phyloP scores from a whole-genome alignment of 306 rosid genomes.

The Hippophae gyantsensis region DNA sequence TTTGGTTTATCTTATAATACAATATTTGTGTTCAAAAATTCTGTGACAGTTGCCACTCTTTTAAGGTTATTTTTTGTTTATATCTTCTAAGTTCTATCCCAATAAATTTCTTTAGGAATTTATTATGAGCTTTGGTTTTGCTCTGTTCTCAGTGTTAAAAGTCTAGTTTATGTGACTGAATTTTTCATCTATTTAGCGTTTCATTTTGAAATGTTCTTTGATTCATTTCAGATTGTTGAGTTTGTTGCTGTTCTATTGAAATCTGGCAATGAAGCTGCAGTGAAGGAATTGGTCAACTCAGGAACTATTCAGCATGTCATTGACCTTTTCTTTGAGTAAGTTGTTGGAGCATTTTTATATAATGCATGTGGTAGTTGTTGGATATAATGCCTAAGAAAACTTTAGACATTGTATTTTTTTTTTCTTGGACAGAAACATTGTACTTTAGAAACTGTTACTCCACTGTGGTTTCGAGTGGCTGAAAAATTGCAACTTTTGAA shows the following conservation, averaged over 20 bases:
- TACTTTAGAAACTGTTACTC: neutral
- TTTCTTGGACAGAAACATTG: slow-evolving; percentile 3
- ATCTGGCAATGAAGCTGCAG: slow-evolving; percentile 71
- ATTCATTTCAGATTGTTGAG: slow-evolving; percentile 70
- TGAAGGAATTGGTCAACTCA: slow-evolving; percentile 58
- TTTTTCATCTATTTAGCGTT: slow-evolving; percentile 1
- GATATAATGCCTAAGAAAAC: slow-evolving; percentile 3
- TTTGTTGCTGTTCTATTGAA: slow-evolving; percentile 81
- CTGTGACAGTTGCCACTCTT: too few species aligned
- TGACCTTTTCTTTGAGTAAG: slow-evolving; percentile 98
- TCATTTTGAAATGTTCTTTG: slow-evolving; percentile 1
- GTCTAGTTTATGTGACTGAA: neutral
- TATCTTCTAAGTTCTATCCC: too few species aligned
- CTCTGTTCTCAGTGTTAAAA: neutral
- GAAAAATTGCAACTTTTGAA: slow-evolving; percentile 1
- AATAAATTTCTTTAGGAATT: too few species aligned
- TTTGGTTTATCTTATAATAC: neutral
- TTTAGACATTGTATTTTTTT: neutral
- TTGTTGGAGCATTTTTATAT: neutral
- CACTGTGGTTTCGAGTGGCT: slow-evolving; percentile 5
- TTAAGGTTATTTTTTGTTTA: too few species aligned
- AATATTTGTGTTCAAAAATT: too few species aligned
- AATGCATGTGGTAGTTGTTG: neutral
- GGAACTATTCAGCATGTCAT: slow-evolving; percentile 30
- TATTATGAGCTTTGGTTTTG: too few species aligned